Conservation (phyloP, 148 eudicot genomes). For the Hydrangea macrophylla region DNA sequence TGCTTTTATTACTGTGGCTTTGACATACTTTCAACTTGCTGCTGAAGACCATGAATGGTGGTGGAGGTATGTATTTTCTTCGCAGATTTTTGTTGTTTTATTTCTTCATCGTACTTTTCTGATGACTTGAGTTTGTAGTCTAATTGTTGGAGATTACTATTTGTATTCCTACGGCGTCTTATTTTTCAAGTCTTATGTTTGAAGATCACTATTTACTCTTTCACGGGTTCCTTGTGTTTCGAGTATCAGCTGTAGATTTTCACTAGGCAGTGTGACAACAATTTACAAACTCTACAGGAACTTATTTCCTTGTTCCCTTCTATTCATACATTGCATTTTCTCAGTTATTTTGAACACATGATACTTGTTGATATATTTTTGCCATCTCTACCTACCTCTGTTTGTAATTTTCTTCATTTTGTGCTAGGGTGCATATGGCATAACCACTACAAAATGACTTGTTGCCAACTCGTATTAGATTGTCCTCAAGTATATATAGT, state of each 20-base stretch:
- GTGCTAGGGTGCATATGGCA: not conserved
- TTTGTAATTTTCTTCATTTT: no score
- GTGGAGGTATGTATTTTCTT: conserved; percentile 7
- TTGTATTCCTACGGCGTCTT: no score
- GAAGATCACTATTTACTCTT: no score
- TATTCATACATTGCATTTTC: not conserved
- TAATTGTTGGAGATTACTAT: no score
- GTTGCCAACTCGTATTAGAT: no score
- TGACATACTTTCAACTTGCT: conserved; percentile 10
- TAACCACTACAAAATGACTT: not conserved
- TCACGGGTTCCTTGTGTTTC: not conserved
- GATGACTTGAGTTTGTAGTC: no score
- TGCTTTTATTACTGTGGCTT: conserved; percentile 2
- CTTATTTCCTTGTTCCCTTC: not conserved
- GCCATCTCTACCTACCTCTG: not conserved
- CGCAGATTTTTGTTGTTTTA: not conserved
- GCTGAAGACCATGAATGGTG: conserved; percentile 11
- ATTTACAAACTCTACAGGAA: not conserved
- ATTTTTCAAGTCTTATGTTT: no score
- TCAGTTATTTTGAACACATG: not conserved
- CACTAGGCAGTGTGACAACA: not conserved
- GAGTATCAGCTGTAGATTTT: no score
- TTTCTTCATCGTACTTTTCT: not conserved
- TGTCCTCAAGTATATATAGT: no score
- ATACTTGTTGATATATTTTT: not conserved